A percentile compares a stretch with the other conserved stretches of the same genome.
Conservation (phyloP, 495 filamentous ascomycete genomes). For the Podospora appendiculata region DNA sequence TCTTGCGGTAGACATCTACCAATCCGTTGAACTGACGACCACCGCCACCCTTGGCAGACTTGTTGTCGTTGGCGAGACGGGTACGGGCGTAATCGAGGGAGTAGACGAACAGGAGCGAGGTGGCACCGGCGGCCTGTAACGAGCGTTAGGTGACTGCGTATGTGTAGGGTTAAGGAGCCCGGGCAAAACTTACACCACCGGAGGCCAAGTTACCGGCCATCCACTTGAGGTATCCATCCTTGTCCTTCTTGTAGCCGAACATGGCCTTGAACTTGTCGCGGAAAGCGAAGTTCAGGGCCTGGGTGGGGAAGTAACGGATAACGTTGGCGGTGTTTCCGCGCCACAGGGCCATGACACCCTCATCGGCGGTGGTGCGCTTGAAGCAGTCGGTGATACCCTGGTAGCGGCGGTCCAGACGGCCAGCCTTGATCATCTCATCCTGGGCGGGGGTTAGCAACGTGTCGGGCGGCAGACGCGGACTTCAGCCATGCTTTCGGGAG, state of each 20-base stretch:
- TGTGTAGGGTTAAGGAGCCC: background rate
- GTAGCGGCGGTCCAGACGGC: constrained; percentile 97
- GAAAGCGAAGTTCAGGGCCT: constrained; percentile 99
- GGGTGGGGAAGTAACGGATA: constrained; percentile 99
- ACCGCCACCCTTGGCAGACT: constrained; percentile 92
- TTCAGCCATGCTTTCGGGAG: too few species aligned
- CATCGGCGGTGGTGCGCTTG: constrained; percentile 71
- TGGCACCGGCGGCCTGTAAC: constrained; percentile 86
- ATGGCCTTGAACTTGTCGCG: constrained; percentile 99
- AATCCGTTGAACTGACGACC: constrained; percentile 99
- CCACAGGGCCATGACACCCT: constrained; percentile 86
- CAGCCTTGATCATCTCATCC: constrained; percentile 99
- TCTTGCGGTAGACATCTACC: constrained; percentile 99
- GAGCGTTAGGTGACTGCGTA: background rate
- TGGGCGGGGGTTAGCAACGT: constrained; percentile 29
- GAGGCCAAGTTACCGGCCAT: constrained; percentile 99
- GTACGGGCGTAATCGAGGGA: constrained; percentile 99
- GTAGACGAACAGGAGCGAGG: constrained; percentile 99
- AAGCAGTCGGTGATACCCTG: constrained; percentile 93
- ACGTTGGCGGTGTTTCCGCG: constrained; percentile 99
- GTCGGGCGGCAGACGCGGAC: too few species aligned
- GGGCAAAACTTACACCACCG: constrained; percentile 77
- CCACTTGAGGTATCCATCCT: constrained; percentile 97
- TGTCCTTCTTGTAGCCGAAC: constrained; percentile 99
- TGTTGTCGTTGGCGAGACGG: constrained; percentile 99